A percentile compares a stretch with the other conserved stretches of the same genome.
phyloP scores from a whole-genome alignment of 2,329 filamentous ascomycete genomes.

The Sordariomycetes sp. region DNA sequence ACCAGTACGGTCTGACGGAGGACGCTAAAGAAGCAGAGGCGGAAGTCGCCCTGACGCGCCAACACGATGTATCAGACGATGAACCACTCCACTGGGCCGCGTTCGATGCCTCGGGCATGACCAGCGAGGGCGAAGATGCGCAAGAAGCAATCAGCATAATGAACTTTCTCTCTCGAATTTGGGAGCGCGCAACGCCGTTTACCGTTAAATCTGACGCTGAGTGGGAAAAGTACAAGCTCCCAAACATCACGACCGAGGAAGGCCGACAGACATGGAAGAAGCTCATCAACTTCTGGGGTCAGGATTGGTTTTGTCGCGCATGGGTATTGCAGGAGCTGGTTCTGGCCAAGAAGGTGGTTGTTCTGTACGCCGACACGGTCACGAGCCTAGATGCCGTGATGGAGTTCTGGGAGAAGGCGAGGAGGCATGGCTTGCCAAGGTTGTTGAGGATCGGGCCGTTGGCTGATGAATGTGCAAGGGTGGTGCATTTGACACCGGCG shows the following conservation, averaged over 20 bases:
- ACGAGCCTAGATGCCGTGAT: not conserved
- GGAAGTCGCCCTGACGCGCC: not conserved
- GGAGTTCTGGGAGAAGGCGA: not conserved
- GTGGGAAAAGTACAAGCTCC: not conserved
- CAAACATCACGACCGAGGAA: not conserved
- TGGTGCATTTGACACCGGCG: not conserved
- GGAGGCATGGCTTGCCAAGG: not conserved
- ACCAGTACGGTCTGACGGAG: not conserved
- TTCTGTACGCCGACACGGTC: not conserved
- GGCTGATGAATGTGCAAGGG: not conserved
- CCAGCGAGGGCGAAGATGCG: not conserved
- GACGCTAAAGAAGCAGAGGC: not conserved
- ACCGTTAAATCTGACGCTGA: not conserved
- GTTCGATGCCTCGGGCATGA: not conserved
- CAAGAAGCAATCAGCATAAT: not conserved
- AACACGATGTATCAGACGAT: not conserved
- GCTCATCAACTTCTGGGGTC: not conserved
- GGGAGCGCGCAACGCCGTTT: not conserved
- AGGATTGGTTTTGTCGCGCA: slow-evolving; percentile 1
- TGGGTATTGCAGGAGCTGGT: slow-evolving; percentile 1
- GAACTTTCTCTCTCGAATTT: not conserved
- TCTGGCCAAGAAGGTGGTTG: not conserved
- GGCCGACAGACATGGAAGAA: not conserved
- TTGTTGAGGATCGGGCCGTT: not conserved
- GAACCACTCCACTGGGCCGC: not conserved